Percentiles rank a stretch among this genome's conserved stretches.
These are phyloP conservation scores for Plasmodium fragile DNA, from an alignment of 169 alveolate species.

Conservation along the genomic window DNA sequence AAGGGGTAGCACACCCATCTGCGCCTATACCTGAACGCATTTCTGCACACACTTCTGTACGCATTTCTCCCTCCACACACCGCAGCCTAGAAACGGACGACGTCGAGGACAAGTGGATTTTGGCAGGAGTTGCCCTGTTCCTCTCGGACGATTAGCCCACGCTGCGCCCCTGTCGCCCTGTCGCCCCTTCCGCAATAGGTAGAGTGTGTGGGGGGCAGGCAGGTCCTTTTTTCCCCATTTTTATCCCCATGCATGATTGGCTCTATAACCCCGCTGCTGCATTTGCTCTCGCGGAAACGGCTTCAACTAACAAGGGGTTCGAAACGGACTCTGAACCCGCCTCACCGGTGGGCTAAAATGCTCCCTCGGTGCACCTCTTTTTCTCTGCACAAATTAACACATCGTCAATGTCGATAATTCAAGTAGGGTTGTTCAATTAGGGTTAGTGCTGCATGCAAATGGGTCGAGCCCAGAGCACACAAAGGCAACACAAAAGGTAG, in stretches of 20 bases:
- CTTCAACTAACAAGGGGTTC: not conserved
- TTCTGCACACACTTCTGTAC: not conserved
- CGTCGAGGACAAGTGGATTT: slow-evolving; percentile 89
- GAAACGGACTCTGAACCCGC: not conserved
- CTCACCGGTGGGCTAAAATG: not conserved
- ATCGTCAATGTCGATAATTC: not conserved
- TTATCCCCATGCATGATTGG: not conserved
- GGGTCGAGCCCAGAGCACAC: not conserved
- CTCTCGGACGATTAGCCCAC: slow-evolving; percentile 90
- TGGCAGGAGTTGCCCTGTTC: slow-evolving; percentile 95
- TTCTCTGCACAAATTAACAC: not conserved
- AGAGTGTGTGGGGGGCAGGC: too few species aligned
- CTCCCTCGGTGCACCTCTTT: not conserved
- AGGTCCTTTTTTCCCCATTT: not conserved
- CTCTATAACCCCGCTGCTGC: not conserved
- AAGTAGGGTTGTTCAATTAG: not conserved
- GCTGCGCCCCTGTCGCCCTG: not conserved
- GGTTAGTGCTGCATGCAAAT: not conserved
- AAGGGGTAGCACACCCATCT: not conserved
- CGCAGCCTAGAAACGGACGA: slow-evolving; percentile 83
- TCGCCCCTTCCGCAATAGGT: not conserved
- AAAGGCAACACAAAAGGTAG: not conserved
- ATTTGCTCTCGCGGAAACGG: not conserved
- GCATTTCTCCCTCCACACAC: not conserved
- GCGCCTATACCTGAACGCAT: not conserved